Conservation (phyloP, 805 yeast genomes). For the Metschnikowia dekortorum region DNA sequence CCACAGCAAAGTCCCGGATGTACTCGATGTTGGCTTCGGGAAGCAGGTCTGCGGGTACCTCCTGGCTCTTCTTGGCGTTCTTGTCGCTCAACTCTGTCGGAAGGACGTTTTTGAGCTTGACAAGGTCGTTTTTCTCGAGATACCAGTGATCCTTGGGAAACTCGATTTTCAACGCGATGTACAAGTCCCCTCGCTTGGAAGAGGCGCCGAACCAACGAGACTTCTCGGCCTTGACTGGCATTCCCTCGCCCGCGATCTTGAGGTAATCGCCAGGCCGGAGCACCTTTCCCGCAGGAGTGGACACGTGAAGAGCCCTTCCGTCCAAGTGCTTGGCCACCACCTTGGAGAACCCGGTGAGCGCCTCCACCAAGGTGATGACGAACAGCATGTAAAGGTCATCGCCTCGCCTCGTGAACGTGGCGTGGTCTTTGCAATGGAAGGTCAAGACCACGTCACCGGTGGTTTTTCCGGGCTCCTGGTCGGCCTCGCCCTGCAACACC, state of each 20-base stretch:
- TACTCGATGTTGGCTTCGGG: slow-evolving; percentile 37
- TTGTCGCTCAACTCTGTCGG: slow-evolving; percentile 34
- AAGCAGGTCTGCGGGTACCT: slow-evolving; percentile 23
- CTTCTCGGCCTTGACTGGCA: slow-evolving; percentile 54
- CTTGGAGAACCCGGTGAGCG: slow-evolving; percentile 76
- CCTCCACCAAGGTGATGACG: slow-evolving; percentile 67
- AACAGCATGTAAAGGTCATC: slow-evolving; percentile 61
- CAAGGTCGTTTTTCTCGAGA: slow-evolving; percentile 62
- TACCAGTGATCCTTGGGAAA: slow-evolving; percentile 88
- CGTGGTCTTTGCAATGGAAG: slow-evolving; percentile 48
- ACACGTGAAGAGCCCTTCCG: slow-evolving; percentile 63
- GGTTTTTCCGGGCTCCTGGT: slow-evolving; percentile 63
- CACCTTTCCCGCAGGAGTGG: slow-evolving; percentile 75
- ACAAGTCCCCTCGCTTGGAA: slow-evolving; percentile 59
- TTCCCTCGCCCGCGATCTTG: slow-evolving; percentile 69
- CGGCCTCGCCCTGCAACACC: slow-evolving; percentile 65
- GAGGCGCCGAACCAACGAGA: slow-evolving; percentile 18
- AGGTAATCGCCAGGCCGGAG: slow-evolving; percentile 70
- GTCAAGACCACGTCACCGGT: slow-evolving; percentile 77
- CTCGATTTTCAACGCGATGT: slow-evolving; percentile 63
- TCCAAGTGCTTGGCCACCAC: slow-evolving; percentile 71
- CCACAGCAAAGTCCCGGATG: slow-evolving; percentile 31
- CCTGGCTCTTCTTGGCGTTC: slow-evolving; percentile 21
- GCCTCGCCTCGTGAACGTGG: slow-evolving; percentile 51
- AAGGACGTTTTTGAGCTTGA: slow-evolving; percentile 49